phyloP scores from a whole-genome alignment of 73 alveolate genomes.

The Effrenium voratum region DNA sequence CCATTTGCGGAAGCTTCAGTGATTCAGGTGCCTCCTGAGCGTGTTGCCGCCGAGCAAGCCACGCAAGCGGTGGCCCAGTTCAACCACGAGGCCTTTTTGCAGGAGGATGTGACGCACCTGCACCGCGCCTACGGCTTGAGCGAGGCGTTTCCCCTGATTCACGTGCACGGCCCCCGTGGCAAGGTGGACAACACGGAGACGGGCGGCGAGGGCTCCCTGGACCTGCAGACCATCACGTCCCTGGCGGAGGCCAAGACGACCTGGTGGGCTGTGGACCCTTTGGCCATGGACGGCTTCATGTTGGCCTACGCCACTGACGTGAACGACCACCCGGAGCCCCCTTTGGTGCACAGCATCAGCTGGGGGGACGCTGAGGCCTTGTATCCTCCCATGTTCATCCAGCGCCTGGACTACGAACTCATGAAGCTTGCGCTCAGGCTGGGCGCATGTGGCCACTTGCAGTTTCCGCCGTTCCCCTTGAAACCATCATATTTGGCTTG shows the following conservation, averaged over 20 bases:
- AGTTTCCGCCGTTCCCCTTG: too few species aligned
- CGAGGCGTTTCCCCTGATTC: not conserved
- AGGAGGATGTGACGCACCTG: slow-evolving; percentile 61
- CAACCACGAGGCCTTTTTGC: slow-evolving; percentile 64
- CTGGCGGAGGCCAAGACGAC: slow-evolving; percentile 60
- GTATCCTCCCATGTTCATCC: slow-evolving; percentile 50
- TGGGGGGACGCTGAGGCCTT: slow-evolving; percentile 88
- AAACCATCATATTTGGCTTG: too few species aligned
- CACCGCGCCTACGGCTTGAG: slow-evolving; percentile 82
- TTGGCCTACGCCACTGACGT: slow-evolving; percentile 53
- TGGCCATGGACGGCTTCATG: slow-evolving; percentile 68
- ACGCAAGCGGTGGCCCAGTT: slow-evolving; percentile 63
- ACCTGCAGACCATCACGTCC: slow-evolving; percentile 45
- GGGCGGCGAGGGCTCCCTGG: slow-evolving; percentile 58
- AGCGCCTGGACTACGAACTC: slow-evolving; percentile 82
- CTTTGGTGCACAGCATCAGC: slow-evolving; percentile 72
- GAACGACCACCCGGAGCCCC: slow-evolving; percentile 50
- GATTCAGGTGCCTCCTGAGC: not conserved
- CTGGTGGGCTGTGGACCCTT: slow-evolving; percentile 90
- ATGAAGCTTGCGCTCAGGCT: slow-evolving; percentile 34
- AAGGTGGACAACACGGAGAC: slow-evolving; percentile 48
- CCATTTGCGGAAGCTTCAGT: not conserved
- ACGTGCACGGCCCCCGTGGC: slow-evolving; percentile 1
- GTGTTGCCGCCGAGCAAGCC: not conserved
- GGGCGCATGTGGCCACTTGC: not conserved